A percentile compares a stretch with the other conserved stretches of the same genome.
Evolutionary conservation across 768 basidiomycete species (phyloP).

Genomic region (Lentinus tigrinus): DNA sequence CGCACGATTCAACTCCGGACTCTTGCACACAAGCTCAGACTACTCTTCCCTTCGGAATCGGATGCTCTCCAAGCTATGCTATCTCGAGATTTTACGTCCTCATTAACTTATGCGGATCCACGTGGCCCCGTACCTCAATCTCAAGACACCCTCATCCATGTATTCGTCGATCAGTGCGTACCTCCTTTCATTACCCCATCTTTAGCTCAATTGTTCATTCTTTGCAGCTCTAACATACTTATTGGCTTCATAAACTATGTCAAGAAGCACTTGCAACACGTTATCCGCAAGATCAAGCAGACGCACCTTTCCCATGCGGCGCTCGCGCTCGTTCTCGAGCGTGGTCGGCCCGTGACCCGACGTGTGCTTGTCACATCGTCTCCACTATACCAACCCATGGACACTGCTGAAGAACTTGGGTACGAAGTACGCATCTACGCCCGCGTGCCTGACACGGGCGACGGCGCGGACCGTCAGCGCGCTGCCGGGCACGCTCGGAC

Average conservation of each 20-base stretch:
- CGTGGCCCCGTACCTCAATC: constrained; percentile 33
- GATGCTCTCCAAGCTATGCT: constrained; percentile 29
- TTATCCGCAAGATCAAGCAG: constrained; percentile 34
- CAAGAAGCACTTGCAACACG: constrained; percentile 49
- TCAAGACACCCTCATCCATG: constrained; percentile 34
- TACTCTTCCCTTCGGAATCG: constrained; percentile 55
- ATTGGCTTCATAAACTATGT: constrained; percentile 77
- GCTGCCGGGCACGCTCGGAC: neutral
- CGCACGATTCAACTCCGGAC: constrained; percentile 50
- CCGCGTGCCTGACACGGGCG: constrained; percentile 67
- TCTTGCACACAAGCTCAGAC: constrained; percentile 55
- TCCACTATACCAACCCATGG: constrained; percentile 82
- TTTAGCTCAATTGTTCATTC: neutral
- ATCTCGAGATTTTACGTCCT: constrained; percentile 26
- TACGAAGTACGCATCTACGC: constrained; percentile 72
- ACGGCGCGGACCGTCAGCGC: constrained; percentile 54
- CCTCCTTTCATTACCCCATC: constrained; percentile 5
- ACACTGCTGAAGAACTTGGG: constrained; percentile 66
- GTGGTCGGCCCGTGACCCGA: constrained; percentile 72
- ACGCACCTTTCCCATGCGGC: constrained; percentile 75
- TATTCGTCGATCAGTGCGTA: constrained; percentile 62
- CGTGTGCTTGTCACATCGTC: constrained; percentile 80
- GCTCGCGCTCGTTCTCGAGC: constrained; percentile 74
- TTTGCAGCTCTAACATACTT: constrained; percentile 77
- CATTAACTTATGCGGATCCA: constrained; percentile 32